Base-by-base conservation (phyloP, 306 rosid species). In the Corylus americana region DNA sequence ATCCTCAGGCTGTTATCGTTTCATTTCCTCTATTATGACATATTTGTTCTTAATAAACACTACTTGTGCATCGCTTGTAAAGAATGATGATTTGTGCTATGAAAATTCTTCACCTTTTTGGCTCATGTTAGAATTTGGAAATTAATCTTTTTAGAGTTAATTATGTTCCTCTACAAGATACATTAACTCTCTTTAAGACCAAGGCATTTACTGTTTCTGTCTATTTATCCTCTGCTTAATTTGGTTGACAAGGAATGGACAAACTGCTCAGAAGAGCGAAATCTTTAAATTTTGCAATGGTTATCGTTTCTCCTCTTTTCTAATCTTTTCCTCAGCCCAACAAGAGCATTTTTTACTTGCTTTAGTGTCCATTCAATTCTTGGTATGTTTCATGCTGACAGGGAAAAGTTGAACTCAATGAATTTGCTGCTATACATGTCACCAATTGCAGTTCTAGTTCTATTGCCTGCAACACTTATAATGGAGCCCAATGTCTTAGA, bases 371-470 rank as follows among this genome's bases (percentile, higher is more conserved):
- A 59, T 68, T 71, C 48, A 75, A 77, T 49, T 31, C n/a, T 49
- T 83, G 31, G 48, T 14, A 59, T 79, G 77, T 75, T 83, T 73
- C 59, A 7, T 74, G 13, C 78, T 76, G 75, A 84, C 97, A 93
- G 99, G 93, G 99, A 93, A 77, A 95, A 89, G 91, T 73, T 95
- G 88, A 95, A 95, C 87, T 95, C 97, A 2, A 95, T 95, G 98
- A 95, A 95, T 83, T 83, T 95, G 94, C 89, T 95, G 72, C 89
- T 95, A 20, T 95, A 91, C 69, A 93, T 95, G 99, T 95, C 98
- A 53, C 99, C 99, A 11, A 93, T 93, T 4, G 98, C 97, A 0
- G 84, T 93, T 51, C 68, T 93, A 20, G 90, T 91, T 72, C 79
- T 95, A 83, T 82, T 95, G 72, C 99, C 99, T 64, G 94, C 91